These are phyloP conservation scores for Micractinium sp. DNA, from an alignment of 139 green algal genomes.

Conservation along the genomic window DNA sequence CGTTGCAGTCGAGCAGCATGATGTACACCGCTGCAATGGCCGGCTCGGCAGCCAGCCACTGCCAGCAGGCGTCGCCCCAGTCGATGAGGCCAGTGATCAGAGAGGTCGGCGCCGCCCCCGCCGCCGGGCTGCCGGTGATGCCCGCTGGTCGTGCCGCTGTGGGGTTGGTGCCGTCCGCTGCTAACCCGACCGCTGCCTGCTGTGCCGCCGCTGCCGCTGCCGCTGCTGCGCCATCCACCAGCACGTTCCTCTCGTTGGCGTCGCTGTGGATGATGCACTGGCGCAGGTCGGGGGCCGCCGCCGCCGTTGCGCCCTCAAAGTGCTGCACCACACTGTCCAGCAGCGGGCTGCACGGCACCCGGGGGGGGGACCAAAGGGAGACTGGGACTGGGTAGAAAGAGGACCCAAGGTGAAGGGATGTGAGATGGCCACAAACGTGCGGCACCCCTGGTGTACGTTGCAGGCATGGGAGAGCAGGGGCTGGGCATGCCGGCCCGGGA, in stretches of 20 bases:
- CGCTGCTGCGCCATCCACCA: conserved; percentile 9
- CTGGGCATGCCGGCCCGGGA: no score
- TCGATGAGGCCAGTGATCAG: conserved; percentile 27
- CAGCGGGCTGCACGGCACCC: background rate
- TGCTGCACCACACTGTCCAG: background rate
- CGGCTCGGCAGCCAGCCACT: conserved; percentile 3
- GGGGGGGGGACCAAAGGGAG: background rate
- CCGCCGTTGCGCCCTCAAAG: background rate
- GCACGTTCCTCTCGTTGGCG: conserved; percentile 33
- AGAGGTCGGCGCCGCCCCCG: background rate
- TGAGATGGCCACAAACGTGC: no score
- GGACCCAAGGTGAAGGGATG: background rate
- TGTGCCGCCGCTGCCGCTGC: background rate
- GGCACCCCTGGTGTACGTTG: no score
- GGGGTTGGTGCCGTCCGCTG: background rate
- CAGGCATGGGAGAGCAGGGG: no score
- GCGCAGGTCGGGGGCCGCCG: background rate
- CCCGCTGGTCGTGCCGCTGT: background rate
- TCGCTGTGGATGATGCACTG: conserved; percentile 20
- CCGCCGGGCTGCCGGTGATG: no score
- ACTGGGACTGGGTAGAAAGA: background rate
- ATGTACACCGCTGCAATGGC: background rate
- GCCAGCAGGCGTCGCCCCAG: conserved; percentile 13
- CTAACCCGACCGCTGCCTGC: background rate
- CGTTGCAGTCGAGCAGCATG: background rate